phyloP scores from a whole-genome alignment of 2,329 filamentous ascomycete species.

The Westerdykella ornata region DNA sequence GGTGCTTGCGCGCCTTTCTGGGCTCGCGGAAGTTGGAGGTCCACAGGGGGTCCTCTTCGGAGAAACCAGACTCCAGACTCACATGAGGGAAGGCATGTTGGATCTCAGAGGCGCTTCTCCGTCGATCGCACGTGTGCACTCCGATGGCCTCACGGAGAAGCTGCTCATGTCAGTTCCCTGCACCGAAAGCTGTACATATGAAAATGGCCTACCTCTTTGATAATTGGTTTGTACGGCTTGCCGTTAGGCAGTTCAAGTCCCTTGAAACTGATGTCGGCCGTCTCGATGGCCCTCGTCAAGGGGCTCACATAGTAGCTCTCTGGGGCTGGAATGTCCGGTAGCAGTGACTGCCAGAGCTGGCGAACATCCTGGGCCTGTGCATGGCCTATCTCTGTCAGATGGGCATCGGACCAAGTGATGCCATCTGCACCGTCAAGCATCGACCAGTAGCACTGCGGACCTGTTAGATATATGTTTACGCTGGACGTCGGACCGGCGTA shows the following conservation, averaged over 20 bases:
- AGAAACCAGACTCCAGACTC: slow-evolving; percentile 54
- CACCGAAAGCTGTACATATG: neutral
- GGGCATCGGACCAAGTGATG: slow-evolving; percentile 55
- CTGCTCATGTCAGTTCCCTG: slow-evolving; percentile 16
- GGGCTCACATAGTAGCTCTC: slow-evolving; percentile 60
- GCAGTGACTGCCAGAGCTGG: slow-evolving; percentile 51
- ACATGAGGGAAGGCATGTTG: slow-evolving; percentile 46
- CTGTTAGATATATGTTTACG: neutral
- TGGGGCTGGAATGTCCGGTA: slow-evolving; percentile 52
- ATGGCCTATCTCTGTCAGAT: slow-evolving; percentile 54
- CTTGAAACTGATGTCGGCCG: slow-evolving; percentile 56
- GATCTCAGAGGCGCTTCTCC: slow-evolving; percentile 50
- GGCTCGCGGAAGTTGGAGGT: slow-evolving; percentile 34
- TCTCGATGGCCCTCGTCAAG: slow-evolving; percentile 57
- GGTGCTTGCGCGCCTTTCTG: slow-evolving; percentile 14
- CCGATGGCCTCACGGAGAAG: slow-evolving; percentile 59
- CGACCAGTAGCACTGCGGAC: slow-evolving; percentile 54
- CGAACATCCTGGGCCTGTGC: slow-evolving; percentile 53
- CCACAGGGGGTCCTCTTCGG: slow-evolving; percentile 52
- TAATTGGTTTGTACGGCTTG: slow-evolving; percentile 49
- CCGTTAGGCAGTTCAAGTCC: slow-evolving; percentile 46
- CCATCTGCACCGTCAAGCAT: slow-evolving; percentile 58
- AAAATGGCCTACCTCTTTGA: slow-evolving; percentile 50
- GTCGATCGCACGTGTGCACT: slow-evolving; percentile 62
- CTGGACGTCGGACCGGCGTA: slow-evolving; percentile 4